Base-by-base conservation (phyloP, 75 land plant species). In the Pinus albicaulis region DNA sequence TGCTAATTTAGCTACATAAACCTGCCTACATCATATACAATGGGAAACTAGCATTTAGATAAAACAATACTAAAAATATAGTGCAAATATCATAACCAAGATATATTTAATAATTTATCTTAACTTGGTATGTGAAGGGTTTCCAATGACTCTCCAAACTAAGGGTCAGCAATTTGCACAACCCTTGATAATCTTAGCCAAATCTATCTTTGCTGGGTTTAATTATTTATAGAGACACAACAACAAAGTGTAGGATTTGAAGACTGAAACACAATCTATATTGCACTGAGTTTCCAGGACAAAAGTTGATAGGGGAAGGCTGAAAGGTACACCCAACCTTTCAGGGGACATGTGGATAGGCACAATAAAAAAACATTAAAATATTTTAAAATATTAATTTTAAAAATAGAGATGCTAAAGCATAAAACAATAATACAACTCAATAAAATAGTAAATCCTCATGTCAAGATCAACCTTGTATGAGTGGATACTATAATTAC, bases 31-130 rank as follows among this genome's bases (percentile, higher is more conserved):
- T 61, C 17, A 61, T 24, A 13, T 26, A 24, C 13, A 25, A 24
- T 25, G 64, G 24, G 34, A 25, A 61, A 25, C 26, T 24, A 61
- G 25, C 11, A n/a, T 48, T 48, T 44, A n/a, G 48, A 68, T 41
- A 16, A 68, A 19, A 38, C 48, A 23, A n/a, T n/a, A n/a, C n/a
- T n/a, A 2, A 63, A 28, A 63, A 28, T 63, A 17, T 15, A 31
- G 20, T 64, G 20, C 41, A 34, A 64, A 64, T 31, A 63, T 12
- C 13, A 28, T 36, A 64, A 31, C 34, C 38, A 34, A 16, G 19
- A 68, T 68, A 12, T 38, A 68, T 20, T n/a, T n/a, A n/a, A n/a
- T n/a, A n/a, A n/a, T n/a, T 68, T 68, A 41, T 68, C 41, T 15
- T 36, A 44, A 14, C 38, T 31, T 63, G 38, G 36, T 23, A 63